These are phyloP conservation scores for Pythium phragmitis DNA, from an alignment of 352 stramenopile species.

Conservation along the genomic window DNA sequence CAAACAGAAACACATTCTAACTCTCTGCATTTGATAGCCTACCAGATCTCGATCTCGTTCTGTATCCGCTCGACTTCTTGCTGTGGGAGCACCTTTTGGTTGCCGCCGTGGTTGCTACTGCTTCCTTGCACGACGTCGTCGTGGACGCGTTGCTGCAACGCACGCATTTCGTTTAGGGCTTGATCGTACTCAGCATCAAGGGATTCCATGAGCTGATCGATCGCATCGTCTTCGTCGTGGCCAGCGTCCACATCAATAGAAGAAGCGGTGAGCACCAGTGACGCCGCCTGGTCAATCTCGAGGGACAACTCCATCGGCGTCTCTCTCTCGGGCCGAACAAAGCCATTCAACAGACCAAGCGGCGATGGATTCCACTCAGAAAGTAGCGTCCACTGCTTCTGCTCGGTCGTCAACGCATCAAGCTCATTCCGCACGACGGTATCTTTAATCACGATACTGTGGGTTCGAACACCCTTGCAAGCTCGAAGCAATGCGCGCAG, in stretches of 20 bases:
- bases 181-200: constrained; percentile 51
- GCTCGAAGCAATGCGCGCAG: constrained; percentile 38
- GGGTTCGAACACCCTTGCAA: constrained; percentile 54
- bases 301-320: constrained; percentile 36
- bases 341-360: constrained; percentile 35
- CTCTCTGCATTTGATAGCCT: neutral
- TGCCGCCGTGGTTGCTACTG: constrained; percentile 30
- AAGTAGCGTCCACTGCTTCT: constrained; percentile 36
- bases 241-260: constrained; percentile 23
- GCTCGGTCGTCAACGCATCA: constrained; percentile 9
- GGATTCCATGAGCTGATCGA: constrained; percentile 49
- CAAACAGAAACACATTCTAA: too few relatives aligned
- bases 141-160: constrained; percentile 43
- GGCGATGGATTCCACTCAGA: constrained; percentile 41
- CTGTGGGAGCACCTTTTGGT: constrained; percentile 53
- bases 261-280: constrained; percentile 34
- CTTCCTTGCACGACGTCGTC: constrained; percentile 45
- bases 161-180: constrained; percentile 32
- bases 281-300: constrained; percentile 39
- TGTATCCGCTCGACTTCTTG: constrained; percentile 77
- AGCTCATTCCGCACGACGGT: constrained; percentile 24
- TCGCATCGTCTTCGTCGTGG: constrained; percentile 35
- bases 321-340: neutral
- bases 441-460: constrained; percentile 34
- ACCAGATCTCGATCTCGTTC: constrained; percentile 82